phyloP scores from a whole-genome alignment of 73 alveolate genomes.

The Paramecium sexaurelia region DNA sequence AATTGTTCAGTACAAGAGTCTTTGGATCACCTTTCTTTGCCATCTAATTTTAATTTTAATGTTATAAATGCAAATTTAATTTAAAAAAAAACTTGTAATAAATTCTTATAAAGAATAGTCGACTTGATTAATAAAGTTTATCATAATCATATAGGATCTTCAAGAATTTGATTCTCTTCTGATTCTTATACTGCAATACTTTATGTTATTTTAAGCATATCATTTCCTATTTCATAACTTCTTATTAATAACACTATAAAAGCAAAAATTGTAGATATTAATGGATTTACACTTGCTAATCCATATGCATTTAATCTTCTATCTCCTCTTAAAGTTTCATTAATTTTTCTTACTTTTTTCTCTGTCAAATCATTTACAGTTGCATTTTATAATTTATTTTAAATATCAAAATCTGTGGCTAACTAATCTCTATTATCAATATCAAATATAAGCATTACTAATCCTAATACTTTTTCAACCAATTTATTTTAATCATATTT shows the following conservation, averaged over 20 bases:
- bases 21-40: slow-evolving; percentile 34
- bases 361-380: slow-evolving; percentile 66
- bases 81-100: too few species aligned
- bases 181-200: neutral
- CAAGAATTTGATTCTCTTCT: neutral
- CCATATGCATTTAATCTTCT: slow-evolving; percentile 59
- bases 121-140: neutral
- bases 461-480: slow-evolving; percentile 52
- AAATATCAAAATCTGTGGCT: slow-evolving; percentile 64
- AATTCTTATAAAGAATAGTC: neutral
- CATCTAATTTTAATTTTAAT: slow-evolving; percentile 9
- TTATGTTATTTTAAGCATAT: slow-evolving; percentile 21
- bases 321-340: slow-evolving; percentile 68
- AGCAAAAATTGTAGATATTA: slow-evolving; percentile 54
- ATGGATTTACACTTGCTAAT: slow-evolving; percentile 51
- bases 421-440: slow-evolving; percentile 52
- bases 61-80: neutral
- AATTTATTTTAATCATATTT: slow-evolving; percentile 64
- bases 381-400: slow-evolving; percentile 43
- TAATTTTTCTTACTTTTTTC: slow-evolving; percentile 56
- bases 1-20: slow-evolving; percentile 1
- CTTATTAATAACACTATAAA: slow-evolving; percentile 46
- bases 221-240: slow-evolving; percentile 63
- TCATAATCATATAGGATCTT: neutral
- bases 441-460: slow-evolving; percentile 62